Evolutionary conservation across 2,329 filamentous ascomycete genomes (phyloP).

Genomic region (Colletotrichum sp.): DNA sequence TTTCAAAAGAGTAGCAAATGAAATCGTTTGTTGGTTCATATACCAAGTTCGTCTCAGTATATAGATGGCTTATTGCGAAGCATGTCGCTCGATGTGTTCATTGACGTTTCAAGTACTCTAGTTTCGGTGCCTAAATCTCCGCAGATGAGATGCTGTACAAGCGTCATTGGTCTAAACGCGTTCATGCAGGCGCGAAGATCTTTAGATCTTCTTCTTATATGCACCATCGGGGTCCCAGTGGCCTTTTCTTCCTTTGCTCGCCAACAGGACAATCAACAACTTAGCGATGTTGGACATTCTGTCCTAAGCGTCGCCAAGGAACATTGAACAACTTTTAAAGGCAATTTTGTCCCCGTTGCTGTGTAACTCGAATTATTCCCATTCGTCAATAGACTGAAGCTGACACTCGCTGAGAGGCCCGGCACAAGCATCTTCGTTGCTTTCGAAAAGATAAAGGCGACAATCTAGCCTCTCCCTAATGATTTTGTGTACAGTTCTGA

Average conservation of each 20-base stretch:
- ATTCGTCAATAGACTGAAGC: not conserved
- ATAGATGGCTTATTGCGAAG: not conserved
- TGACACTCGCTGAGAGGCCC: not conserved
- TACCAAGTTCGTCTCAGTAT: accelerated
- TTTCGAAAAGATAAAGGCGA: accelerated
- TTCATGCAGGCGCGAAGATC: too few species aligned
- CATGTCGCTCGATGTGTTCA: not conserved
- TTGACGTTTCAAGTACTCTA: too few species aligned
- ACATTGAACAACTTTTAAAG: too few species aligned
- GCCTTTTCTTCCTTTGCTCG: not conserved
- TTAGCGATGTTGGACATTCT: not conserved
- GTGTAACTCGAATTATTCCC: too few species aligned
- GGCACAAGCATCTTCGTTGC: not conserved
- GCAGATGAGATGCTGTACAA: too few species aligned
- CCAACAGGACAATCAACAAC: not conserved
- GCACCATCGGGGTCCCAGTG: not conserved
- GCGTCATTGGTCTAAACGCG: too few species aligned
- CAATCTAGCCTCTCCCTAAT: not conserved
- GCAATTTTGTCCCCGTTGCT: too few species aligned
- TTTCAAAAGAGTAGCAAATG: not conserved
- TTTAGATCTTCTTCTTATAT: not conserved
- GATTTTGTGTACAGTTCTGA: not conserved
- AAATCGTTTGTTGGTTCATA: not conserved
- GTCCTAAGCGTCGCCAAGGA: too few species aligned
- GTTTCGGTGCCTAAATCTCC: too few species aligned